These are phyloP conservation scores for Malus hybrid DNA, from an alignment of 331 rosid species.

Conservation along the genomic window DNA sequence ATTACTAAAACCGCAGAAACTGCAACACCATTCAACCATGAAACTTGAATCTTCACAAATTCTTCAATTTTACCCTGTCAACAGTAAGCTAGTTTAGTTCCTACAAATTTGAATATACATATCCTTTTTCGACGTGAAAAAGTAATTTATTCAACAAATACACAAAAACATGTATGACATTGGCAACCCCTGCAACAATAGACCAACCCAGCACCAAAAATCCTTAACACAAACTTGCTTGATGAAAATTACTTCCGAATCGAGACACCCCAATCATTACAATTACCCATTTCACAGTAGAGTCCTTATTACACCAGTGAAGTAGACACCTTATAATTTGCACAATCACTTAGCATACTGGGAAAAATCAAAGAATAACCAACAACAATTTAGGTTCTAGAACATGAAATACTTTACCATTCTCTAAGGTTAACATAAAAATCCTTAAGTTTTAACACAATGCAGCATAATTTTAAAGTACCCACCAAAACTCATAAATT, in stretches of 20 bases:
- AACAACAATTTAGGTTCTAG: no score
- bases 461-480: neutral
- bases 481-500: no score
- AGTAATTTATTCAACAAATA: neutral
- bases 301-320: neutral
- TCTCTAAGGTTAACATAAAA: neutral
- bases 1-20: conserved; percentile 1
- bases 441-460: neutral
- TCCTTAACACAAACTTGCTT: neutral
- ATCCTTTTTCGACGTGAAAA: neutral
- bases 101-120: no score
- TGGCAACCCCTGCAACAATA: neutral
- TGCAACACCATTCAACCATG: conserved; percentile 5
- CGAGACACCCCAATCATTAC: neutral
- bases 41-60: neutral
- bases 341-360: neutral
- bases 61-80: neutral
- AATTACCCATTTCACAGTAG: neutral
- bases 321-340: neutral
- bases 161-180: neutral
- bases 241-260: neutral
- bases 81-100: neutral
- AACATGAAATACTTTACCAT: neutral
- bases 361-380: neutral
- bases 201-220: neutral